Conservation (phyloP, 164 flowering plant species). For the Piper longum region DNA sequence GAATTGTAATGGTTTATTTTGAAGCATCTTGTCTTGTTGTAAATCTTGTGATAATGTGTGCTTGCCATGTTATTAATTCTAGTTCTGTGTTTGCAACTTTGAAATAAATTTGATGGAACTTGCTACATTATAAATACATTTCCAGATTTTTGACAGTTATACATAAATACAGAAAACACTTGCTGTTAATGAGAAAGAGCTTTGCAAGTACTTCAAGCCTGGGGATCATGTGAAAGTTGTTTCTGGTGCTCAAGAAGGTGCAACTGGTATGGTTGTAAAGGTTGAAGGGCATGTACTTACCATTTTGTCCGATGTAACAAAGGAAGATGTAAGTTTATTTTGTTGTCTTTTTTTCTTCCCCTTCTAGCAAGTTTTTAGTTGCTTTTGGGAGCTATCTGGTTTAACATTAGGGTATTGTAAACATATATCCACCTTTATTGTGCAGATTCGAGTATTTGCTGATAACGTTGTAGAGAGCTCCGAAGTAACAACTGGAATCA, state of each 20-base stretch:
- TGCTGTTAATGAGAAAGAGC: constrained; percentile 66
- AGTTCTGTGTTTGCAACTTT: not conserved
- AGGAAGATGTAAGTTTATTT: constrained; percentile 67
- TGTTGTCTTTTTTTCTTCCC: not conserved
- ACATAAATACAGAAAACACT: constrained; percentile 41
- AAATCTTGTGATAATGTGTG: not conserved
- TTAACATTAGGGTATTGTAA: not conserved
- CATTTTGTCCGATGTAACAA: constrained; percentile 80
- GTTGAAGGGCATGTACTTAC: constrained; percentile 85
- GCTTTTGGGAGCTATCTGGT: not conserved
- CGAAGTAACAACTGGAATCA: constrained; percentile 86
- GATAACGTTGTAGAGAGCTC: constrained; percentile 97
- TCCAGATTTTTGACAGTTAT: not conserved
- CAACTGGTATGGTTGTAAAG: constrained; percentile 93
- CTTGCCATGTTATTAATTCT: not conserved
- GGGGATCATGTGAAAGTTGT: constrained; percentile 98
- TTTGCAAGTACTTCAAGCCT: constrained; percentile 87
- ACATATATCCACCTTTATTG: not conserved
- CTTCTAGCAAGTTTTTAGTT: not conserved
- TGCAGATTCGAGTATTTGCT: constrained; percentile 82
- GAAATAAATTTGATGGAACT: not conserved
- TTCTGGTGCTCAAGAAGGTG: constrained; percentile 83
- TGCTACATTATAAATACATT: not conserved
- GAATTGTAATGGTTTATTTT: no score
- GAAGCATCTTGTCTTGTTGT: no score